Conservation (phyloP, 495 filamentous ascomycete genomes). For the Daldinia concentrica region DNA sequence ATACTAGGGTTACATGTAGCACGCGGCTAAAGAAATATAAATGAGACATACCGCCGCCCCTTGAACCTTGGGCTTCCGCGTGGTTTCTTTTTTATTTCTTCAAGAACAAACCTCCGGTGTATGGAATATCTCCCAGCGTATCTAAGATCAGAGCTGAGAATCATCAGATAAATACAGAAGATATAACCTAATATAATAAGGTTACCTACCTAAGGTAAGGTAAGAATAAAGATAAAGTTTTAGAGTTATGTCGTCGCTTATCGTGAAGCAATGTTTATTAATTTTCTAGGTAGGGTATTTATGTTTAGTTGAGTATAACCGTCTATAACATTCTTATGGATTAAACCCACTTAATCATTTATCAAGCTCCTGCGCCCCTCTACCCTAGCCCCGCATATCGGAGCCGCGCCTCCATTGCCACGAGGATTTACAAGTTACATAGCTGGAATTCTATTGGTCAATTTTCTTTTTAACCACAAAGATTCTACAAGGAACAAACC, state of each 20-base stretch:
- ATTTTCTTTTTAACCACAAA: constrained; percentile 22
- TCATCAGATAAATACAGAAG: not conserved
- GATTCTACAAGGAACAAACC: constrained; percentile 27
- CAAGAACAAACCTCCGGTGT: not conserved
- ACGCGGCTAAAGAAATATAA: not conserved
- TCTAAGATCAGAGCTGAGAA: not conserved
- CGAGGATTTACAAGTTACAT: not conserved
- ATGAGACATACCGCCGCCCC: not conserved
- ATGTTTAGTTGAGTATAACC: not conserved
- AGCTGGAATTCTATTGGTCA: constrained; percentile 26
- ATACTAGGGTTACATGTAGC: not conserved
- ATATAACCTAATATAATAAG: not conserved
- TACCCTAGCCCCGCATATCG: constrained; percentile 36
- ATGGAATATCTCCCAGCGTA: not conserved
- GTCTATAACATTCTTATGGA: not conserved
- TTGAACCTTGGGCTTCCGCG: not conserved
- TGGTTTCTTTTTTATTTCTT: not conserved
- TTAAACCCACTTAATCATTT: constrained; percentile 9
- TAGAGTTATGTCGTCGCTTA: not conserved
- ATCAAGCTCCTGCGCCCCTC: constrained; percentile 28
- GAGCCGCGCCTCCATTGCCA: constrained; percentile 5
- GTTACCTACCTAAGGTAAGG: not conserved
- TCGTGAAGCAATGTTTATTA: not conserved
- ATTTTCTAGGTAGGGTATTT: not conserved
- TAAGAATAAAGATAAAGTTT: not conserved